These are phyloP conservation scores for Boletus vermiculosoides DNA, from an alignment of 768 basidiomycete genomes.

Conservation along the genomic window DNA sequence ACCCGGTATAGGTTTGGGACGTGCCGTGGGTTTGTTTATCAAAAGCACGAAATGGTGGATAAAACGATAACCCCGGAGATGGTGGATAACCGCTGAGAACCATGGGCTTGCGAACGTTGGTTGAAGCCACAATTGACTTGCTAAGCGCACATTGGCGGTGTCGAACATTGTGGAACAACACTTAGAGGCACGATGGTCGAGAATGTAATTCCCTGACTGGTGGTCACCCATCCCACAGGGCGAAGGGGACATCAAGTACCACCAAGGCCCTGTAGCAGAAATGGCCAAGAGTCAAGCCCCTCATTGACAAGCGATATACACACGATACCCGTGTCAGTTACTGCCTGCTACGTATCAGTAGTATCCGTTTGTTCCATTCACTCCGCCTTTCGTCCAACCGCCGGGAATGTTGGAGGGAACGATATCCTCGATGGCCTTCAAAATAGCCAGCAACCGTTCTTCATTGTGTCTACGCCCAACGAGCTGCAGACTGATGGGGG, in stretches of 20 bases:
- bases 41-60: neutral
- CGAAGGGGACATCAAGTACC: neutral
- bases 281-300: conserved; percentile 12
- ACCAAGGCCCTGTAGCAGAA: conserved; percentile 8
- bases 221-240: conserved; percentile 12
- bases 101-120: neutral
- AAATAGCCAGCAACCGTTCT: conserved; percentile 46
- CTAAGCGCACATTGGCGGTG: neutral
- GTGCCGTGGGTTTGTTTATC: neutral
- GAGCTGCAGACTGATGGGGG: conserved; percentile 47
- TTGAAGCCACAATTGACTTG: neutral
- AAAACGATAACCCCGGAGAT: neutral
- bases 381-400: neutral
- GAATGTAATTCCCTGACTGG: neutral
- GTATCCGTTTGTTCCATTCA: conserved; percentile 14
- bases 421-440: conserved; percentile 38
- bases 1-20: neutral
- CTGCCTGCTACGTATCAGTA: neutral
- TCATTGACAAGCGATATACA: conserved; percentile 7
- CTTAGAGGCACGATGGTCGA: neutral
- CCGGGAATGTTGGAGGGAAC: conserved; percentile 20
- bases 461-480: conserved; percentile 51
- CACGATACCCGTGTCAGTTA: neutral
- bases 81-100: neutral
- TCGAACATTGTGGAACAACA: neutral